These are phyloP conservation scores for Zygoascus bituminiphila DNA, from an alignment of 805 yeast species.

Conservation along the genomic window DNA sequence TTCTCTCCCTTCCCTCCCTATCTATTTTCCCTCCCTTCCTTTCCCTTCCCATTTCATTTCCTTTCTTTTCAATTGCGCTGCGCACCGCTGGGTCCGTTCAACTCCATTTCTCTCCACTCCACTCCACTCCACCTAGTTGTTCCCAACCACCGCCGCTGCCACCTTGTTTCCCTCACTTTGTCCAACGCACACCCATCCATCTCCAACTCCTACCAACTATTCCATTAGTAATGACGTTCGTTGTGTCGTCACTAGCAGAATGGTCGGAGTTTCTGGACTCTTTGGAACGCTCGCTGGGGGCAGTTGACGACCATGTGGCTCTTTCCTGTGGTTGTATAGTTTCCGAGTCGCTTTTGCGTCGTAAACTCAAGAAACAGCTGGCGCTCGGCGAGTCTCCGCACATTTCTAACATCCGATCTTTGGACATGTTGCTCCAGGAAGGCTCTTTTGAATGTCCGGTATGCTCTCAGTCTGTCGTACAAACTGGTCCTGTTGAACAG, in stretches of 20 bases:
- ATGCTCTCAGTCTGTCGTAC: background rate
- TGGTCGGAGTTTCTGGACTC: slow-evolving; percentile 15
- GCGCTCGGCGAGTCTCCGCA: background rate
- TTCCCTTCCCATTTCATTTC: too few relatives aligned
- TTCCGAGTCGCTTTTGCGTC: slow-evolving; percentile 6
- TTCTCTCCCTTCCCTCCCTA: too few relatives aligned
- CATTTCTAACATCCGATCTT: background rate
- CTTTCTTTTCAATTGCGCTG: too few relatives aligned
- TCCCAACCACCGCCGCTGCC: too few relatives aligned
- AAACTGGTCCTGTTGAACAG: background rate
- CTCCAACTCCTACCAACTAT: too few relatives aligned
- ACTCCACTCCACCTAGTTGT: too few relatives aligned
- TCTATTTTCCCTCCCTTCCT: too few relatives aligned
- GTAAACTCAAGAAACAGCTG: background rate
- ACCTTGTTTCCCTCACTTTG: too few relatives aligned
- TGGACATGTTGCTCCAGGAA: background rate
- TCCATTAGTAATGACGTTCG: too few relatives aligned
- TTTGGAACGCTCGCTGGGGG: slow-evolving; percentile 10
- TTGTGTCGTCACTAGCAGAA: slow-evolving; percentile 8
- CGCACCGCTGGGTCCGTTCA: too few relatives aligned
- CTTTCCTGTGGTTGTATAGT: slow-evolving; percentile 17
- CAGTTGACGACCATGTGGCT: slow-evolving; percentile 6
- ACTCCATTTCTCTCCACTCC: too few relatives aligned
- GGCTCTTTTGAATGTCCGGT: background rate
- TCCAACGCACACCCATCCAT: background rate